These are phyloP conservation scores for Neoboletus brunneissimus DNA, from an alignment of 768 basidiomycete species.

Conservation along the genomic window DNA sequence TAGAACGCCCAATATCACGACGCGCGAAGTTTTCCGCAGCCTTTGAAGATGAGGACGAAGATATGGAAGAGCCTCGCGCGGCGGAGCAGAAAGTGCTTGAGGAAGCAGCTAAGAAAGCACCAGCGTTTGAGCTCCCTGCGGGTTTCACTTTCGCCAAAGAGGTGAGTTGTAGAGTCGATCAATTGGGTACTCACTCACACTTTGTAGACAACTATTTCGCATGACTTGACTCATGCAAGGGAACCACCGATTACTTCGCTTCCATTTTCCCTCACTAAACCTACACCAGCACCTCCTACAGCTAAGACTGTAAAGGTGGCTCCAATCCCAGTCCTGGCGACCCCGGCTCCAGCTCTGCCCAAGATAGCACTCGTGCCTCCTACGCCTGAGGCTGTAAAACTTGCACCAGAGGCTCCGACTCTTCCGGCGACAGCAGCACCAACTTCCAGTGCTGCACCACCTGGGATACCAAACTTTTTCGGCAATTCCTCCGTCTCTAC, in stretches of 20 bases:
- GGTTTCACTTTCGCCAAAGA: conserved; percentile 69
- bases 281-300: conserved; percentile 18
- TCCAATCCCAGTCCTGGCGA: conserved; percentile 12
- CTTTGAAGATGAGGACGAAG: conserved; percentile 50
- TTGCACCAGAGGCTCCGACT: conserved; percentile 9
- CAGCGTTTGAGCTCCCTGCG: conserved; percentile 56
- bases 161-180: conserved; percentile 34
- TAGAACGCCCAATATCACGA: conserved; percentile 51
- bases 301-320: conserved; percentile 16
- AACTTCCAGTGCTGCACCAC: background rate
- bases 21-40: conserved; percentile 66
- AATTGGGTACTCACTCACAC: background rate
- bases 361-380: conserved; percentile 26
- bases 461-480: conserved; percentile 63
- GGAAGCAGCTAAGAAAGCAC: conserved; percentile 53
- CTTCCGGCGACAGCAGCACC: conserved; percentile 7
- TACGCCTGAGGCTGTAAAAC: conserved; percentile 24
- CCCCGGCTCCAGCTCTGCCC: conserved; percentile 15
- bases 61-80: conserved; percentile 38
- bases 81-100: conserved; percentile 49
- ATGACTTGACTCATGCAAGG: conserved; percentile 45
- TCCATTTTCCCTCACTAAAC: conserved; percentile 61
- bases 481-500: conserved; percentile 47
- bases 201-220: conserved; percentile 35
- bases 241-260: conserved; percentile 65